These are phyloP conservation scores for Echium plantagineum DNA, from an alignment of 257 asterid species.

Conservation along the genomic window DNA sequence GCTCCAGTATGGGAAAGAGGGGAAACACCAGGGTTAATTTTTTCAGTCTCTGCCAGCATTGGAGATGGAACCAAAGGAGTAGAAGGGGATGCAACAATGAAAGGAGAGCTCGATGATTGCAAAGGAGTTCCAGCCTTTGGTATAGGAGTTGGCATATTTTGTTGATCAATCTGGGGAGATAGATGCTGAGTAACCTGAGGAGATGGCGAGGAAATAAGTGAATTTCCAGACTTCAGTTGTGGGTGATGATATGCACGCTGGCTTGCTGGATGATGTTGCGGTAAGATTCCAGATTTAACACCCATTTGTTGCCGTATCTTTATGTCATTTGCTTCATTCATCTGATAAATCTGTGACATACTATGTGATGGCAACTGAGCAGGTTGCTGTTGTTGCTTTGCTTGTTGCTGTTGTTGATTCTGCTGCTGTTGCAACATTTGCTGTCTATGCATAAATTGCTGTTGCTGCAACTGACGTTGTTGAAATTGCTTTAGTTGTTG, in stretches of 20 bases:
- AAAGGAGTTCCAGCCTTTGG: constrained; percentile 56
- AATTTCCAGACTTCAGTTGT: constrained; percentile 34
- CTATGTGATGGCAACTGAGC: constrained; percentile 29
- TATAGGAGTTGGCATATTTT: constrained; percentile 34
- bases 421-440: constrained; percentile 44
- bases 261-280: constrained; percentile 35
- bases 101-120: constrained; percentile 61
- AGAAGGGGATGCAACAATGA: constrained; percentile 61
- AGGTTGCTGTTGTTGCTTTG: constrained; percentile 18
- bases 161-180: constrained; percentile 63
- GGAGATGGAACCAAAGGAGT: constrained; percentile 73
- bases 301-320: constrained; percentile 58
- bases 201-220: constrained; percentile 42
- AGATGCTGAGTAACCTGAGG: constrained; percentile 54
- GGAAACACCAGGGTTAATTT: constrained; percentile 38
- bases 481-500: constrained; percentile 43
- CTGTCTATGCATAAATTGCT: constrained; percentile 42
- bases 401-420: constrained; percentile 25
- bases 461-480: constrained; percentile 56
- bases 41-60: constrained; percentile 59
- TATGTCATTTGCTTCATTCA: constrained; percentile 42
- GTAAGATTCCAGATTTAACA: constrained; percentile 46
- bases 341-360: constrained; percentile 47
- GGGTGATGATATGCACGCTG: constrained; percentile 45
- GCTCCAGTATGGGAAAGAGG: constrained; percentile 48